Base-by-base conservation (phyloP, 2,329 filamentous ascomycete species). In the Fusarium pilosicola region DNA sequence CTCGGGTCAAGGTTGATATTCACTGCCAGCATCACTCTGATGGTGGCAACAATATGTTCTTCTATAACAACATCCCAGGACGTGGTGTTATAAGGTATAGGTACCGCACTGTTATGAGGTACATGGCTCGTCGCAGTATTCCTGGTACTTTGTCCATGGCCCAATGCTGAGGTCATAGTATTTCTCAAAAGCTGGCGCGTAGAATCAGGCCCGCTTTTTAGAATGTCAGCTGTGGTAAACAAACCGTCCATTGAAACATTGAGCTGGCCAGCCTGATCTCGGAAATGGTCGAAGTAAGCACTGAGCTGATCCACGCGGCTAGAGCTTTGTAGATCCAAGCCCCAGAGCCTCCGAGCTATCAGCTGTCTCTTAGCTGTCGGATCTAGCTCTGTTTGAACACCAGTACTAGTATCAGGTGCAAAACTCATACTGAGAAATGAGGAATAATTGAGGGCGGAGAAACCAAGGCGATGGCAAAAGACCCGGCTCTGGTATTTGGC, bases 81-180 rank as follows among this genome's bases (percentile, higher is more conserved):
- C 13, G 30, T 32, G 30, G 30, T 32, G 30, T 32, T 4, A 1
- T 34, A 14, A 34, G 32, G 32, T 34, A 5, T 34, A 8, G 32
- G 26, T 15, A 1, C 20, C 3, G 0, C 10, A 8, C 5, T 24
- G 41, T 17, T 24, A 24, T 10, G n/a, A 6, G 9, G 41, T 44
- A 12, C 6, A 4, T 18, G 41, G n/a, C 41, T 17, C 6, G 2
- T 24, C 15, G n/a, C 1, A 24, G 41, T 24, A 24, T 24, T 24
- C 15, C n/a, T 44, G n/a, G 1, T 44, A 12, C n/a, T 1, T 18
- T 3, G n/a, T 3, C n/a, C 5, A 22, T 30, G 45, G 26, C 26
- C 20, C 15, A 48, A 22, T 48, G 1, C 12, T 7, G 45, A 28
- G 26, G 18, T 48, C 45, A 22, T 14, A 3, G 26, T 7, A 13